Conservation (phyloP, 2,329 filamentous ascomycete genomes). For the Tothia fuscella region DNA sequence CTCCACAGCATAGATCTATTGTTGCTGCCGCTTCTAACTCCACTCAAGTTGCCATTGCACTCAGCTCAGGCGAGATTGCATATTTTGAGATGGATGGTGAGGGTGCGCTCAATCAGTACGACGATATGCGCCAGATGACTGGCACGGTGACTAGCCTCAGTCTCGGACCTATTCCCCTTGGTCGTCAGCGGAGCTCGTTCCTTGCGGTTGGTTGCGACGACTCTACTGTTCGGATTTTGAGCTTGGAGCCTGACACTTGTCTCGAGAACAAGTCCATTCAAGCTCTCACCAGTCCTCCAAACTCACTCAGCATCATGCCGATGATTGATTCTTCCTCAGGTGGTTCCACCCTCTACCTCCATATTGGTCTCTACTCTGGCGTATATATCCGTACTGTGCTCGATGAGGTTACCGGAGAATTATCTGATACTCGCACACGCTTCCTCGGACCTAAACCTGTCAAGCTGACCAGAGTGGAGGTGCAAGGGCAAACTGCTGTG, state of each 20-base stretch:
- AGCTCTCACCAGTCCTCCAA: slow-evolving; percentile 80
- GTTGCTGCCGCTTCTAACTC: slow-evolving; percentile 90
- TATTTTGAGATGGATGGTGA: slow-evolving; percentile 97
- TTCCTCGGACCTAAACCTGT: slow-evolving; percentile 88
- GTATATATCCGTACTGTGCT: slow-evolving; percentile 92
- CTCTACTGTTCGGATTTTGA: slow-evolving; percentile 85
- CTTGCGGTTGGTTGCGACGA: slow-evolving; percentile 95
- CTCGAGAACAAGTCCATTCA: slow-evolving; percentile 91
- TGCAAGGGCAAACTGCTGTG: slow-evolving; percentile 73
- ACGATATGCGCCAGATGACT: slow-evolving; percentile 90
- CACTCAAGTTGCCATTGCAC: slow-evolving; percentile 80
- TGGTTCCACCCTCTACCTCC: slow-evolving; percentile 79
- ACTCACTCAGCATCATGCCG: slow-evolving; percentile 77
- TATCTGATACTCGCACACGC: slow-evolving; percentile 87
- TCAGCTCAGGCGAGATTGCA: slow-evolving; percentile 92
- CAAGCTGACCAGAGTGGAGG: slow-evolving; percentile 80
- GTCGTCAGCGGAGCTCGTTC: slow-evolving; percentile 78
- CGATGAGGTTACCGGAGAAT: slow-evolving; percentile 88
- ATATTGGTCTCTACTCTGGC: slow-evolving; percentile 90
- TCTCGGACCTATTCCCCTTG: slow-evolving; percentile 83
- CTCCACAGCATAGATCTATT: slow-evolving; percentile 87
- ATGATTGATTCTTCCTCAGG: slow-evolving; percentile 92
- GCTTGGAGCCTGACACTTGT: slow-evolving; percentile 78
- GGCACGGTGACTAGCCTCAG: slow-evolving; percentile 93
- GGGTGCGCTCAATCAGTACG: slow-evolving; percentile 78